Evolutionary conservation across 441 rosid species (phyloP), one percentile per base, ranked within the genome.

Genomic region (Erodium trifolium): DNA sequence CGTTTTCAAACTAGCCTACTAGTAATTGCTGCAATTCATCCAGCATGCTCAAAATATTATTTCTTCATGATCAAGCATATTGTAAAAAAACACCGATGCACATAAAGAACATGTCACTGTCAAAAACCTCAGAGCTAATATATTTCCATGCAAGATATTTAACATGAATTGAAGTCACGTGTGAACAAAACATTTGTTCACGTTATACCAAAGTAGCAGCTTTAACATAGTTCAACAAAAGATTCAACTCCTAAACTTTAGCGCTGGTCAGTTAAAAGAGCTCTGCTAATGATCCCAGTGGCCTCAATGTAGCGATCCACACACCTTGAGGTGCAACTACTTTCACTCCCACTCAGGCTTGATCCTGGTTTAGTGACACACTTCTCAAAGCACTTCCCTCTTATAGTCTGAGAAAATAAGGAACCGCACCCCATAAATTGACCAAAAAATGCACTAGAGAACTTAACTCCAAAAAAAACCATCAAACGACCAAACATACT

Each of bases 281-380:
- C 87, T 70, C 78, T 79, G 75, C 89, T 79, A 47, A 91, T 67
- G 16, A 93, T 88, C 14, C 89, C 92, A 2, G 93, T 87, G 59
- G 98, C 98, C 76, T 93, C 98, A 13, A 91, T 82, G 80, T 91
- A 93, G 49, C 96, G 95, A 73, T 93, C 97, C 74, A 91, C 92
- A 31, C 99, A 93, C 85, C 97, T 84, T 3, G 96, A 91, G 70
- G 87, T 68, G 78, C 97, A 93, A 80, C 96, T 93, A 71, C 95
- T 91, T 77, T 93, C 98, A 29, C 95, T 79, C 12, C 96, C 88
- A 63, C 97, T 78, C 9, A 93, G 80, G 76, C 97, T 91, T 17
- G 98, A 87, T 49, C 96, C 92, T 5, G 98, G 98, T 71, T 88
- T 93, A 3, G 93, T 74, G 73, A 93, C 78, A 51, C 97, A 93